Evolutionary conservation across 495 filamentous ascomycete genomes (phyloP).

Genomic region (Penicillium fimorum): DNA sequence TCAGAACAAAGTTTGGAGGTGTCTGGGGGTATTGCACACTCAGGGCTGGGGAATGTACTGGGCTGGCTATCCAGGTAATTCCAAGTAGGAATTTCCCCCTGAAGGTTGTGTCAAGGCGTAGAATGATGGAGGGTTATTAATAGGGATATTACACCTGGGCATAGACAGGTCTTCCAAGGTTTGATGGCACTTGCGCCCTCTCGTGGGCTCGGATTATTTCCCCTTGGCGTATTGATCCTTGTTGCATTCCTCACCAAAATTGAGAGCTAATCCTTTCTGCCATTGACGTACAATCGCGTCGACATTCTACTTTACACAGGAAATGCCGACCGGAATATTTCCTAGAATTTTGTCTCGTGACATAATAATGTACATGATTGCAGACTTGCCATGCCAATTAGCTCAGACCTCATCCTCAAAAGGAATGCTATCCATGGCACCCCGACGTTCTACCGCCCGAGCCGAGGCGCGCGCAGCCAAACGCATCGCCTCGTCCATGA

Average conservation of each 20-base stretch:
- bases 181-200: background rate
- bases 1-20: background rate
- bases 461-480: constrained; percentile 73
- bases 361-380: background rate
- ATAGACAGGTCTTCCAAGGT: background rate
- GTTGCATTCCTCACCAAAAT: constrained; percentile 3
- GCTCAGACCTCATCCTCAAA: constrained; percentile 72
- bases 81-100: background rate
- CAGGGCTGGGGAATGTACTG: constrained; percentile 4
- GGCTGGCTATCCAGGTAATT: constrained; percentile 1
- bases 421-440: constrained; percentile 87
- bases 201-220: constrained; percentile 6
- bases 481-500: constrained; percentile 59
- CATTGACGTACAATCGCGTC: background rate
- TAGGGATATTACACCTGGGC: constrained; percentile 1
- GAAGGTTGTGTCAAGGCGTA: background rate
- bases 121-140: constrained; percentile 8
- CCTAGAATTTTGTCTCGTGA: background rate
- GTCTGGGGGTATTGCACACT: constrained; percentile 1
- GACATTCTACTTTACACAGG: background rate
- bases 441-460: constrained; percentile 69
- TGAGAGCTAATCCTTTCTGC: background rate
- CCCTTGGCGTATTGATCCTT: background rate
- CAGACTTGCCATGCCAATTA: background rate
- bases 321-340: background rate